Conservation (phyloP, 345 rosid species). For the Sonneratia alba region DNA sequence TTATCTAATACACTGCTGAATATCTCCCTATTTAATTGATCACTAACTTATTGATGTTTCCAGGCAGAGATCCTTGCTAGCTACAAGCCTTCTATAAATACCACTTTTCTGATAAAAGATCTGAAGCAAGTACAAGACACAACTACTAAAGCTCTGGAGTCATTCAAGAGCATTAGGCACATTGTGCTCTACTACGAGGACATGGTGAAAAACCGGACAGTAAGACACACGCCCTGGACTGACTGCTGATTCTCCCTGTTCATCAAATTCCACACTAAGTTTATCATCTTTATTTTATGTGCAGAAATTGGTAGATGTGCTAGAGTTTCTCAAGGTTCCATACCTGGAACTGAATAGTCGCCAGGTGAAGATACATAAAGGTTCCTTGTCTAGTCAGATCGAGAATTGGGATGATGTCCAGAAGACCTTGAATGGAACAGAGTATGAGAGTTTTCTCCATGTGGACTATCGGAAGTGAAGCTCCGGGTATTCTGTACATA, state of each 20-base stretch:
- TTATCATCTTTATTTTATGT: not conserved
- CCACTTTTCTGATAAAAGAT: conserved; percentile 46
- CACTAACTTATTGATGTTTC: conserved; percentile 8
- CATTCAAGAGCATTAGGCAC: conserved; percentile 75
- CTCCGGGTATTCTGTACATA: conserved; percentile 16
- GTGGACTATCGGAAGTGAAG: conserved; percentile 48
- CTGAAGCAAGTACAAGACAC: conserved; percentile 65
- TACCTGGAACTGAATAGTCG: conserved; percentile 56
- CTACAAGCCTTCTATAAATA: conserved; percentile 69
- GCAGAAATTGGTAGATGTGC: conserved; percentile 72
- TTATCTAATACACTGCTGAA: not conserved
- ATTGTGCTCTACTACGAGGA: conserved; percentile 82
- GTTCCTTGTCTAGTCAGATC: conserved; percentile 51
- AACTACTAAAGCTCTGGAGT: conserved; percentile 61
- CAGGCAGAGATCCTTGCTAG: conserved; percentile 95
- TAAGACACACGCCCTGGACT: conserved; percentile 21
- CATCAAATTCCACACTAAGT: not conserved
- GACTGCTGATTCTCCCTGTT: not conserved
- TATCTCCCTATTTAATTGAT: not conserved
- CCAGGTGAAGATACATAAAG: conserved; percentile 93
- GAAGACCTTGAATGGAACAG: conserved; percentile 53
- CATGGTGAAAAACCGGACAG: conserved; percentile 71
- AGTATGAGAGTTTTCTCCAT: conserved; percentile 41
- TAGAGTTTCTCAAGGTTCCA: conserved; percentile 82
- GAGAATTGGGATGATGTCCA: conserved; percentile 75